Conservation (phyloP, 2,329 filamentous ascomycete species). For the Ophiobolus disseminans region DNA sequence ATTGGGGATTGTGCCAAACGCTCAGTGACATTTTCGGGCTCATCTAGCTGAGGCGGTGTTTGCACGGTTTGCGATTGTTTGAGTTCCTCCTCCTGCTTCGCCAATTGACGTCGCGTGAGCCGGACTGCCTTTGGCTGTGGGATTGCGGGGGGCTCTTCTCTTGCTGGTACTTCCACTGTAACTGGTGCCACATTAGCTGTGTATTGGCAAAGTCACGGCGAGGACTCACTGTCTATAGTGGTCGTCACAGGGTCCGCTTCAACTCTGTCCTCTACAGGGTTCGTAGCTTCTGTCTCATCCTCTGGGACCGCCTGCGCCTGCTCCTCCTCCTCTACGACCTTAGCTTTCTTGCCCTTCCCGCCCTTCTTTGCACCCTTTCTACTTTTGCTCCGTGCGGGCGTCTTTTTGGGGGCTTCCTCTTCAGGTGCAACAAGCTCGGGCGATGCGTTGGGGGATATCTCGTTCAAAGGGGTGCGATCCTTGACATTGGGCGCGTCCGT, state of each 20-base stretch:
- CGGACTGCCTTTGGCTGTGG: slow-evolving; percentile 39
- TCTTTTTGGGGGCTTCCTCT: slow-evolving; percentile 30
- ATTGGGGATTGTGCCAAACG: slow-evolving; percentile 11
- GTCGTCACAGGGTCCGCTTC: slow-evolving; percentile 26
- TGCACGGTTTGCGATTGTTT: slow-evolving; percentile 28
- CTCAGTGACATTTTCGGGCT: slow-evolving; percentile 14
- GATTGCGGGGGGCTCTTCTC: slow-evolving; percentile 29
- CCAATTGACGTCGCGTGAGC: slow-evolving; percentile 46
- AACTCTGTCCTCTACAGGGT: slow-evolving; percentile 27
- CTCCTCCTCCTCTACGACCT: slow-evolving; percentile 25
- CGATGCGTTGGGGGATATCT: slow-evolving; percentile 49
- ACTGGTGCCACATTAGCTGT: slow-evolving; percentile 17
- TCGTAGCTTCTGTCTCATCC: slow-evolving; percentile 29
- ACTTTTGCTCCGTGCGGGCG: slow-evolving; percentile 40
- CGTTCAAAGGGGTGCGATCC: slow-evolving; percentile 49
- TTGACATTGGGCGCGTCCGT: slow-evolving; percentile 35
- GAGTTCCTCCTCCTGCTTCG: slow-evolving; percentile 41
- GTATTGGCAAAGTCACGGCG: neutral
- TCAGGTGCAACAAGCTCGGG: slow-evolving; percentile 22
- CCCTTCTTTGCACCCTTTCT: slow-evolving; percentile 43
- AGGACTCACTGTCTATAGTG: slow-evolving; percentile 24
- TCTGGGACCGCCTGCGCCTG: slow-evolving; percentile 25
- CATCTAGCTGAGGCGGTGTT: slow-evolving; percentile 12
- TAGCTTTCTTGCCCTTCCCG: slow-evolving; percentile 35
- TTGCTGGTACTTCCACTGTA: slow-evolving; percentile 23